Base-by-base conservation (phyloP, 495 filamentous ascomycete genomes). In the Penicillium salamii region DNA sequence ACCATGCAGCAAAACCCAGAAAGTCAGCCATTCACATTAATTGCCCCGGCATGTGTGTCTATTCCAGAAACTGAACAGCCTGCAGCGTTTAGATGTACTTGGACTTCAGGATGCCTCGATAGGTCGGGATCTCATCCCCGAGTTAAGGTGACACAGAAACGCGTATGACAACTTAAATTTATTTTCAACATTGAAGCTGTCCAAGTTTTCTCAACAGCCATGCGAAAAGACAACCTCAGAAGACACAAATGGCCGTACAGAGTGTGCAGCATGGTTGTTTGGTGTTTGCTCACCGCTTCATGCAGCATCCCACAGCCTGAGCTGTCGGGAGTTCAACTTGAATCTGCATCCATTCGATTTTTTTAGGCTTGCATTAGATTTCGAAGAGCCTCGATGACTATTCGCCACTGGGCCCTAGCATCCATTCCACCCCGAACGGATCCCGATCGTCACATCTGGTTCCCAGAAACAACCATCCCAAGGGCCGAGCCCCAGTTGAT, bases 1-100 rank as follows among this genome's bases (percentile, higher is more conserved):
- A 41, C 12, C 31, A 24, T 4, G 11, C 49, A 39, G 48, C 21
- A 39, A 45, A 26, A 19, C 15, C 40, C 39, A 28, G 3, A 33
- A n/a, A 35, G 17, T 19, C 37, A 55, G 52, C 55, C 55, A 58
- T 47, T 53, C 34, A 42, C 2, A 52, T 21, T 15, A 20, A 3
- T 11, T 8, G 8, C 17, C 13, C 12, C 24, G 35, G 14, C 2
- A n/a, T 14, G 2, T 5, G 6, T 47, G 2, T 26, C 8, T 26
- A 26, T 26, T 26, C 23, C 4, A 26, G 23, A 26, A 26, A 3
- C 3, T 26, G 23, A 26, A 26, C 23, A 26, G 23, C 23, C 23
- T 26, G 8, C 23, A 8, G 3, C 3, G 23, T 26, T 26, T 8
- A 26, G n/a, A n/a, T n/a, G n/a, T n/a, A n/a, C n/a, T n/a, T n/a